These are phyloP conservation scores for Houttuynia cordata DNA, from an alignment of 164 flowering plant genomes.

Conservation along the genomic window DNA sequence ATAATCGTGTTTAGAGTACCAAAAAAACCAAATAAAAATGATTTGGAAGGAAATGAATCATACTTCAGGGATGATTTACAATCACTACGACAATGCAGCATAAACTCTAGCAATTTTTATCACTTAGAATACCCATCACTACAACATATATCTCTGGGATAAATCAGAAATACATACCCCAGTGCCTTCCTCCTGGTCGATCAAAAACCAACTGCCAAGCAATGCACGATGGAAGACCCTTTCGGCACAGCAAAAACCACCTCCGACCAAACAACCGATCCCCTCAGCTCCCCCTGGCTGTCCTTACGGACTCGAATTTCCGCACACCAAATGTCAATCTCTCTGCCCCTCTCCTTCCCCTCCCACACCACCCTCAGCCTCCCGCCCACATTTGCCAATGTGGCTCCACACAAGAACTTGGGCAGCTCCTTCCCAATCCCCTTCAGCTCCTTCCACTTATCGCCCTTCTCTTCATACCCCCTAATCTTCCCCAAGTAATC, in stretches of 20 bases:
- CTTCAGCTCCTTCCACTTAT: conserved; percentile 52
- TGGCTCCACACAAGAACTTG: conserved; percentile 67
- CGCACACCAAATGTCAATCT: conserved; percentile 52
- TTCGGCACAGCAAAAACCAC: conserved; percentile 32
- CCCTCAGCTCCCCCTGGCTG: conserved; percentile 37
- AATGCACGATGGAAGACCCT: conserved; percentile 45
- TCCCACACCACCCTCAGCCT: conserved; percentile 77
- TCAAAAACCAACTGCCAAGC: conserved; percentile 48
- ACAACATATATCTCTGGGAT: too few species aligned
- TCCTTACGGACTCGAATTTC: conserved; percentile 45
- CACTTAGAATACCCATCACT: too few species aligned
- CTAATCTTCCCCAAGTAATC: conserved; percentile 78
- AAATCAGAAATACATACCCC: too few species aligned
- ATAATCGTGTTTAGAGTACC: too few species aligned
- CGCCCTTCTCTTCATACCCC: conserved; percentile 43
- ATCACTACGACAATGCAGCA: too few species aligned
- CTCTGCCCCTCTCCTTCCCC: conserved; percentile 25
- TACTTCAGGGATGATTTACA: too few species aligned
- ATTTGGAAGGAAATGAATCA: too few species aligned
- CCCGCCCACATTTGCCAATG: conserved; percentile 70
- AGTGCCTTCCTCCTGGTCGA: conserved; percentile 4
- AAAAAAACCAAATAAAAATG: too few species aligned
- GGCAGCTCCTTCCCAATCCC: conserved; percentile 60
- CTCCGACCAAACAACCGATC: conserved; percentile 42
- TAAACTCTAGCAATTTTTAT: too few species aligned